Evolutionary conservation across 805 yeast genomes (phyloP).

Genomic region (Metschnikowia corniflorae): DNA sequence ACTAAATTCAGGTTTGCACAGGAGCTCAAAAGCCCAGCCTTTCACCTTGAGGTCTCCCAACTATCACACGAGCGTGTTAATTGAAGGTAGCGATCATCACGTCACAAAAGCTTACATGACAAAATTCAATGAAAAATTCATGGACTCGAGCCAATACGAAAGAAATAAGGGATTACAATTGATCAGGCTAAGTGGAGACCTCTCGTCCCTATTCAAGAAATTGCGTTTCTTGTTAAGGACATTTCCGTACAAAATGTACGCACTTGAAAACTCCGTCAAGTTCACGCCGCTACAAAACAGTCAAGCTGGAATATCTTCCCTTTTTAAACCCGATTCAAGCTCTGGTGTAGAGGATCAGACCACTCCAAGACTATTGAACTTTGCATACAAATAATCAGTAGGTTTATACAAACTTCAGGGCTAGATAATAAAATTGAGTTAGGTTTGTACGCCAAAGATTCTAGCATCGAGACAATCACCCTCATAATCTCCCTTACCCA

Average conservation of each 20-base stretch:
- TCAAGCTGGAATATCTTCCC: too few relatives aligned
- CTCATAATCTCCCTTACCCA: too few relatives aligned
- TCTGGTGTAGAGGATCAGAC: too few relatives aligned
- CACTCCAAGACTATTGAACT: conserved; percentile 4
- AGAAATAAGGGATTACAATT: conserved; percentile 8
- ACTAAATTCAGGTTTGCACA: conserved; percentile 20
- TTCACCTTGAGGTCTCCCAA: conserved; percentile 34
- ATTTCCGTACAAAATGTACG: conserved; percentile 6
- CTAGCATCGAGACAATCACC: too few relatives aligned
- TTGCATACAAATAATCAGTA: conserved; percentile 4
- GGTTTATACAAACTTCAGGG: neutral
- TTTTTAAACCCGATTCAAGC: too few relatives aligned
- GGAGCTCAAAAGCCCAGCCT: conserved; percentile 17
- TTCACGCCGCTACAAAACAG: too few relatives aligned
- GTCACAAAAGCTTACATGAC: too few relatives aligned
- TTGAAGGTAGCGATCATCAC: too few relatives aligned
- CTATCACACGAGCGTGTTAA: conserved; percentile 18
- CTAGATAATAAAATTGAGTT: neutral
- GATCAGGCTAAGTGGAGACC: conserved; percentile 12
- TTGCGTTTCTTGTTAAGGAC: conserved; percentile 5
- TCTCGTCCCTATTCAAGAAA: conserved; percentile 13
- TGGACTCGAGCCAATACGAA: conserved; percentile 12
- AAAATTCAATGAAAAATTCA: conserved; percentile 2
- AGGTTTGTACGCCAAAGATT: too few relatives aligned
- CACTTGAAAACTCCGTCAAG: conserved; percentile 11